Conservation (phyloP, 1,284 basidiomycete species). For the Exobasidium cylindrosporum region DNA sequence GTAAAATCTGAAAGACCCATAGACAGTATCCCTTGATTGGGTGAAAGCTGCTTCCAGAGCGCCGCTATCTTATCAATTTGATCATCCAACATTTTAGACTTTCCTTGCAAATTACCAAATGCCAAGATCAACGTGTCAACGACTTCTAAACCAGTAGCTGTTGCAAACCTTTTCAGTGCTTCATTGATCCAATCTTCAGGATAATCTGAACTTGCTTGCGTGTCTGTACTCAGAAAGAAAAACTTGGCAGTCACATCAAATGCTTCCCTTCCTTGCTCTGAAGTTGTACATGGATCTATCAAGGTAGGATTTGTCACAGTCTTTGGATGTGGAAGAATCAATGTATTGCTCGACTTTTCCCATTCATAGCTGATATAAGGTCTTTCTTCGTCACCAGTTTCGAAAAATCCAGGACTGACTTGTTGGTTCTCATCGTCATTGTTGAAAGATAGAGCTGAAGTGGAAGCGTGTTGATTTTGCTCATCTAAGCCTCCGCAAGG, state of each 20-base stretch:
- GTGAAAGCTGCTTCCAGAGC: conserved; percentile 29
- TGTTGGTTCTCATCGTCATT: neutral
- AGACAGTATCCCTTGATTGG: conserved; percentile 33
- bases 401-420: conserved; percentile 28
- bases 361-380: conserved; percentile 43
- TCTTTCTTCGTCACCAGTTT: conserved; percentile 23
- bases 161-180: conserved; percentile 33
- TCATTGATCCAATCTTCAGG: conserved; percentile 26
- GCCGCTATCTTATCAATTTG: conserved; percentile 10
- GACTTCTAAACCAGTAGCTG: conserved; percentile 39
- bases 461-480: neutral
- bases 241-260: conserved; percentile 50
- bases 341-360: conserved; percentile 18
- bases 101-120: conserved; percentile 21
- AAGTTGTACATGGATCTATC: conserved; percentile 12
- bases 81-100: neutral
- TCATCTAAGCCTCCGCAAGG: conserved; percentile 3
- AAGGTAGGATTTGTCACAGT: conserved; percentile 8
- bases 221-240: conserved; percentile 31
- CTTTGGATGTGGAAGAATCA: conserved; percentile 36
- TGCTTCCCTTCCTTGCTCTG: conserved; percentile 19
- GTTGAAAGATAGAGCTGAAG: neutral
- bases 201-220: neutral
- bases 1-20: conserved; percentile 39
- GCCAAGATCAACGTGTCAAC: conserved; percentile 39